Conservation (phyloP, 441 rosid species). For the Adansonia rubrostipa region DNA sequence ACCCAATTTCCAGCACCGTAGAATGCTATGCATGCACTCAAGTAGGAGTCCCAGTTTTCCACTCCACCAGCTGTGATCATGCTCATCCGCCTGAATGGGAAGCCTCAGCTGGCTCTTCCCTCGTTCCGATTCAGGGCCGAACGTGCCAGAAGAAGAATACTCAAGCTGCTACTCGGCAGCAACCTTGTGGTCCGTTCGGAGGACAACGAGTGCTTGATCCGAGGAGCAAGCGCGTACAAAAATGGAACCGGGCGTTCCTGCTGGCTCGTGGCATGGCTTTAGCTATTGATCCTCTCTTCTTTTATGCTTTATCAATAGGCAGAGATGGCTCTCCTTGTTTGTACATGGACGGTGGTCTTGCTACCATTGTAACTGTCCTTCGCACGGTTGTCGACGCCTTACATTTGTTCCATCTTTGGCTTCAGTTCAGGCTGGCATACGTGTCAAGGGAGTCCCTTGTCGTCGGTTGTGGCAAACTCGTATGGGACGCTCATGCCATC, state of each 20-base stretch:
- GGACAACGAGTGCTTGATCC: constrained; percentile 57
- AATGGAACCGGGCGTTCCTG: constrained; percentile 62
- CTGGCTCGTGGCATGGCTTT: constrained; percentile 63
- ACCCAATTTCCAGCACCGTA: constrained; percentile 29
- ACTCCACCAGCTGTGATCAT: constrained; percentile 73
- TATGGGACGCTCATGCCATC: constrained; percentile 67
- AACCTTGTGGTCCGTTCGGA: constrained; percentile 42
- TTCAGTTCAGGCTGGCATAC: constrained; percentile 67
- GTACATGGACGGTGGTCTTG: constrained; percentile 60
- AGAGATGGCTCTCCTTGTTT: constrained; percentile 54
- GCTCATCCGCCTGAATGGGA: constrained; percentile 68
- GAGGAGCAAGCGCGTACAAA: constrained; percentile 54
- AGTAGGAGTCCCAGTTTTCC: constrained; percentile 68
- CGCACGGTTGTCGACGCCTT: constrained; percentile 61
- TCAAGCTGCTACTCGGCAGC: not conserved
- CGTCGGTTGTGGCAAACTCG: constrained; percentile 72
- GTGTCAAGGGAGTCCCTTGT: constrained; percentile 70
- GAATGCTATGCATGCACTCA: constrained; percentile 78
- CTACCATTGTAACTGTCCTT: constrained; percentile 51
- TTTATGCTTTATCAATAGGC: constrained; percentile 55
- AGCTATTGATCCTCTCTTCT: constrained; percentile 68
- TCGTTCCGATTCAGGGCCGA: constrained; percentile 54
- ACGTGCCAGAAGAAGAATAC: constrained; percentile 19
- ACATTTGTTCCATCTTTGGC: constrained; percentile 60
- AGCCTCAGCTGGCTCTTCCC: constrained; percentile 71